phyloP scores from a whole-genome alignment of 805 yeast genomes.

The Teunomyces tritomae region DNA sequence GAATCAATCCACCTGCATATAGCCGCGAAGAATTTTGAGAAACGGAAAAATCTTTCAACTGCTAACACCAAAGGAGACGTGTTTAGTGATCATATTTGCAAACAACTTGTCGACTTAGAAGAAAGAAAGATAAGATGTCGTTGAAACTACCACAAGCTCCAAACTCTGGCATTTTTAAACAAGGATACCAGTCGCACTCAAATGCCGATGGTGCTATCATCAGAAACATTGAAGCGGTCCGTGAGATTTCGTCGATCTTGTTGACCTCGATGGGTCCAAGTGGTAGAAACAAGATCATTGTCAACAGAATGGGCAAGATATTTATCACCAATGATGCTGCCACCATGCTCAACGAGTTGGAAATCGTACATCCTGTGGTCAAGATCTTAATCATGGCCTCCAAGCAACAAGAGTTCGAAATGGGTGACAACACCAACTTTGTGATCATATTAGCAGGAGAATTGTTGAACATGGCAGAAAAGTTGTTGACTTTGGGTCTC shows the following conservation, averaged over 20 bases:
- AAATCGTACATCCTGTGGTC: conserved; percentile 96
- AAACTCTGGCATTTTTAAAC: conserved; percentile 89
- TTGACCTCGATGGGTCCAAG: conserved; percentile 96
- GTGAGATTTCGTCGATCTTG: conserved; percentile 89
- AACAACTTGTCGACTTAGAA: not conserved
- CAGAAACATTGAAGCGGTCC: conserved; percentile 89
- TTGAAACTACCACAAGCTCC: conserved; percentile 91
- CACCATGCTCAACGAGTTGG: conserved; percentile 89
- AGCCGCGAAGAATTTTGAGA: not conserved
- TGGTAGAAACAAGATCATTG: conserved; percentile 94
- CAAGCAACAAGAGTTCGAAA: conserved; percentile 93
- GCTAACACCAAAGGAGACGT: not conserved
- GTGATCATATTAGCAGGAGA: conserved; percentile 94
- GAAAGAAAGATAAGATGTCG: conserved; percentile 54
- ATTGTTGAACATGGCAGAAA: conserved; percentile 80
- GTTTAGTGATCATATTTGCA: not conserved
- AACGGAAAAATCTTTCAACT: not conserved
- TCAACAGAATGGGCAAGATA: conserved; percentile 79
- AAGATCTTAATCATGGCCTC: conserved; percentile 94
- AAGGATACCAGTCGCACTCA: conserved; percentile 84
- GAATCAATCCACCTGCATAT: not conserved
- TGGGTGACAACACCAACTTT: conserved; percentile 95
- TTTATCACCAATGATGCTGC: conserved; percentile 98
- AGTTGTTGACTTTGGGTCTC: conserved; percentile 77
- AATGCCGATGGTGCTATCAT: conserved; percentile 93